phyloP scores from a whole-genome alignment of 129 eudicot species.

The Tagetes erecta region DNA sequence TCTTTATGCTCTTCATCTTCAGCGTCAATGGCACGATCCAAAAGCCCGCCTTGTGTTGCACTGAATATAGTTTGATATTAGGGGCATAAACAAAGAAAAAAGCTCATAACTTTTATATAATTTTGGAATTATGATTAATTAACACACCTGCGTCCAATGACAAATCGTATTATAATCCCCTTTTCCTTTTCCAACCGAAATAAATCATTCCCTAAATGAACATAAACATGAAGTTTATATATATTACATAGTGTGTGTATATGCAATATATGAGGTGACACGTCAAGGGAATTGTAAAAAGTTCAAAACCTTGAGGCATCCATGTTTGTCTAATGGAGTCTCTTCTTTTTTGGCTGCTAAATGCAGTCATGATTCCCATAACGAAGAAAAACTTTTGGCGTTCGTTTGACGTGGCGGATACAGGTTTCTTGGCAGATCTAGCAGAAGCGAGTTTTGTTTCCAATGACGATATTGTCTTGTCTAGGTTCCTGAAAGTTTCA shows the following conservation, averaged over 20 bases:
- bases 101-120: not conserved
- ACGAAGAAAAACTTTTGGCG: slow-evolving; percentile 73
- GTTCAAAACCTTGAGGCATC: slow-evolving; percentile 83
- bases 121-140: not conserved
- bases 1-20: slow-evolving; percentile 72
- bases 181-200: slow-evolving; percentile 76
- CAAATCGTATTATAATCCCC: slow-evolving; percentile 77
- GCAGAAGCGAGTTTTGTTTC: slow-evolving; percentile 77
- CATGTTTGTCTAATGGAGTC: slow-evolving; percentile 88
- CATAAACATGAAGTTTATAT: not conserved
- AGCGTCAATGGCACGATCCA: slow-evolving; percentile 84
- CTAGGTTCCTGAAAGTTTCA: slow-evolving; percentile 65
- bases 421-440: slow-evolving; percentile 52
- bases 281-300: not conserved
- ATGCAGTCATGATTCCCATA: slow-evolving; percentile 90
- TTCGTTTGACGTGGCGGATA: slow-evolving; percentile 26
- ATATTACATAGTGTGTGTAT: not conserved
- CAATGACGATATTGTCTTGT: slow-evolving; percentile 72
- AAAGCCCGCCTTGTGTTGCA: slow-evolving; percentile 70
- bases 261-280: not conserved
- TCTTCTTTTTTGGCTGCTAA: slow-evolving; percentile 87
- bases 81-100: not conserved
- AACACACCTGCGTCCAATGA: slow-evolving; percentile 85
- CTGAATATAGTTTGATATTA: slow-evolving; percentile 27
- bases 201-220: slow-evolving; percentile 55